phyloP scores from a whole-genome alignment of 2,329 filamentous ascomycete species.

The Fusarium solani-melongenae region DNA sequence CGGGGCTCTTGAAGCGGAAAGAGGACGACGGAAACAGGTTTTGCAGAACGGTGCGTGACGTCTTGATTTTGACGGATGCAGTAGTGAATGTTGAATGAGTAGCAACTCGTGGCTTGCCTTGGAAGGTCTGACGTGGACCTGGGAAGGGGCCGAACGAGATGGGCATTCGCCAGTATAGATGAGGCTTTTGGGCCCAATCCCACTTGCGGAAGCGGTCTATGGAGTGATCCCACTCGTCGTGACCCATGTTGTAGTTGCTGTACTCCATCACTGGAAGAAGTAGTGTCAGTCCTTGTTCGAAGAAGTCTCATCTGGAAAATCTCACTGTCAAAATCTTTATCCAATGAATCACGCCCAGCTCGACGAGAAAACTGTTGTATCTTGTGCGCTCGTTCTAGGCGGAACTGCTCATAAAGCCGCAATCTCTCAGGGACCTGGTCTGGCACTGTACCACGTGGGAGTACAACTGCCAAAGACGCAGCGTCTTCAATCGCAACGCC shows the following conservation, averaged over 20 bases:
- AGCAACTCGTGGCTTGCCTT: slow-evolving; percentile 37
- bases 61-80: slow-evolving; percentile 5
- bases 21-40: slow-evolving; percentile 14
- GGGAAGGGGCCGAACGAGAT: slow-evolving; percentile 40
- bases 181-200: slow-evolving; percentile 26
- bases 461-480: slow-evolving; percentile 65
- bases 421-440: slow-evolving; percentile 66
- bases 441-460: slow-evolving; percentile 57
- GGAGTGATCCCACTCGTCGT: slow-evolving; percentile 35
- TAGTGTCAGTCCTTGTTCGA: neutral
- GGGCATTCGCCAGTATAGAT: slow-evolving; percentile 34
- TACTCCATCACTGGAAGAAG: slow-evolving; percentile 21
- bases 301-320: neutral
- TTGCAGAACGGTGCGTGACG: neutral
- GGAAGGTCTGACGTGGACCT: slow-evolving; percentile 22
- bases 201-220: slow-evolving; percentile 24
- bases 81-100: slow-evolving; percentile 44
- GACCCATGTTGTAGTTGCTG: slow-evolving; percentile 26
- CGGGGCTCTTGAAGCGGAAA: slow-evolving; percentile 55
- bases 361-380: slow-evolving; percentile 69
- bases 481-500: slow-evolving; percentile 78
- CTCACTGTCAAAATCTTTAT: slow-evolving; percentile 24
- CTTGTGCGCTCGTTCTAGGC: slow-evolving; percentile 65
- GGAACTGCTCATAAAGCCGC: slow-evolving; percentile 67
- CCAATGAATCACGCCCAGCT: slow-evolving; percentile 50